These are phyloP conservation scores for Acacia crassicarpa DNA, from an alignment of 306 rosid genomes.

Conservation along the genomic window DNA sequence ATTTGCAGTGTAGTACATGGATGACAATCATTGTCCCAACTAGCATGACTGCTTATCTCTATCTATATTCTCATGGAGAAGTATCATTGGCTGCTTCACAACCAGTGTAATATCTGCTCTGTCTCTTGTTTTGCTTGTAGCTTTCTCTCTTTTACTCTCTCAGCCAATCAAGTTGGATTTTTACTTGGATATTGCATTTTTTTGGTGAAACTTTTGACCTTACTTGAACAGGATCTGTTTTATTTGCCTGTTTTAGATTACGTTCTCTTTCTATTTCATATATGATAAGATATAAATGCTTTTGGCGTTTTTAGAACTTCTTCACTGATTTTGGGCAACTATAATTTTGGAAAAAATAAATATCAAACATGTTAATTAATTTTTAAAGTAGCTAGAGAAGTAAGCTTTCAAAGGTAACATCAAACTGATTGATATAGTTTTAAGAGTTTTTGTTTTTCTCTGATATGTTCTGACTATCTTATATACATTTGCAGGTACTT, in stretches of 20 bases:
- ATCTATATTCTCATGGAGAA: conserved; percentile 98
- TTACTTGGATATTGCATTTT: conserved; percentile 16
- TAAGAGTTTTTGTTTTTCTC: conserved; percentile 16
- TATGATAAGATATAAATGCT: background rate
- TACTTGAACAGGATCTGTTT: background rate
- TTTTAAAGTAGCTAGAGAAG: conserved; percentile 8
- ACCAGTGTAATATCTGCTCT: conserved; percentile 60
- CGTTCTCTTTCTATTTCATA: conserved; percentile 16
- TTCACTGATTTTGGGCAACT: background rate
- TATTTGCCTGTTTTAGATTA: conserved; percentile 4
- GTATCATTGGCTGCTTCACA: conserved; percentile 96
- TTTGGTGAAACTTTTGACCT: background rate
- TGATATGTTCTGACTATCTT: conserved; percentile 37
- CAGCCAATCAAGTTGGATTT: conserved; percentile 13
- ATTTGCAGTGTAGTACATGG: conserved; percentile 97
- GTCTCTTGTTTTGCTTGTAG: conserved; percentile 21
- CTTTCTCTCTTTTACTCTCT: conserved; percentile 21
- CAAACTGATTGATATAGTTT: conserved; percentile 23
- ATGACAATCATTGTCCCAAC: conserved; percentile 94
- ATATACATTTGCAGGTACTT: conserved; percentile 72
- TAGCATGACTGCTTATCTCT: conserved; percentile 97
- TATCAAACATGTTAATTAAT: conserved; percentile 15
- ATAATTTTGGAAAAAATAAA: conserved; percentile 13
- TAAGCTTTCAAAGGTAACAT: conserved; percentile 16
- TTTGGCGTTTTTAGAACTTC: background rate